Conservation (phyloP, 768 basidiomycete genomes). For the Pleurotus giganteus region DNA sequence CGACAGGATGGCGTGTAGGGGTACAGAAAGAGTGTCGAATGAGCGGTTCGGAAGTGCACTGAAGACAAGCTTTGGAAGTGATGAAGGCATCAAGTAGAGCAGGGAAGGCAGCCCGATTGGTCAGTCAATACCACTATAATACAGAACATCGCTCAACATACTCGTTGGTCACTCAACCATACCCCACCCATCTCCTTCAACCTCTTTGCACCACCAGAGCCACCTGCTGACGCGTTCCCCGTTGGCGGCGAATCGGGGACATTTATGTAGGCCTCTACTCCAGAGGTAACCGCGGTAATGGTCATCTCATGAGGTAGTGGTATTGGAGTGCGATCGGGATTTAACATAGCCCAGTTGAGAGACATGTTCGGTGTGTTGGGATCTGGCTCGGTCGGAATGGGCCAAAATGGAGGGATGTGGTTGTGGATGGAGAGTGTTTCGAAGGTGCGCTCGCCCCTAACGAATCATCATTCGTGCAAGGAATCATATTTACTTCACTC, state of each 20-base stretch:
- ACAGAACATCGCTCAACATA: constrained; percentile 42
- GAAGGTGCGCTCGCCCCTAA: too few relatives aligned
- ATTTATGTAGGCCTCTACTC: constrained; percentile 55
- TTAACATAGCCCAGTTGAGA: constrained; percentile 76
- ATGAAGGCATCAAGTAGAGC: neutral
- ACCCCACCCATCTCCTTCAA: constrained; percentile 57
- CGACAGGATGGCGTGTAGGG: constrained; percentile 60
- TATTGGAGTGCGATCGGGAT: constrained; percentile 53
- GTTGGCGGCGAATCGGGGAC: constrained; percentile 55
- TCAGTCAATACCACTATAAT: neutral
- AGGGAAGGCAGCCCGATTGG: constrained; percentile 2
- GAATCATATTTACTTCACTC: neutral
- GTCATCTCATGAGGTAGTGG: constrained; percentile 63
- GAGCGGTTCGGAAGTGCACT: constrained; percentile 32
- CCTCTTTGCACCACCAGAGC: constrained; percentile 53
- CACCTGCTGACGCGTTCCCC: constrained; percentile 41
- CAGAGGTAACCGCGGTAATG: constrained; percentile 53
- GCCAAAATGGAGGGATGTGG: neutral
- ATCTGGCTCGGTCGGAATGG: neutral
- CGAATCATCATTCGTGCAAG: too few relatives aligned
- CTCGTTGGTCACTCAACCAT: constrained; percentile 72
- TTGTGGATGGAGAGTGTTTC: neutral
- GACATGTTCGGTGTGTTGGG: constrained; percentile 48
- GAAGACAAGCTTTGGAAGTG: constrained; percentile 58
- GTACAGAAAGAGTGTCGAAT: constrained; percentile 54